phyloP scores from a whole-genome alignment of 202 grass and related monocot species.

The Zizania palustris region DNA sequence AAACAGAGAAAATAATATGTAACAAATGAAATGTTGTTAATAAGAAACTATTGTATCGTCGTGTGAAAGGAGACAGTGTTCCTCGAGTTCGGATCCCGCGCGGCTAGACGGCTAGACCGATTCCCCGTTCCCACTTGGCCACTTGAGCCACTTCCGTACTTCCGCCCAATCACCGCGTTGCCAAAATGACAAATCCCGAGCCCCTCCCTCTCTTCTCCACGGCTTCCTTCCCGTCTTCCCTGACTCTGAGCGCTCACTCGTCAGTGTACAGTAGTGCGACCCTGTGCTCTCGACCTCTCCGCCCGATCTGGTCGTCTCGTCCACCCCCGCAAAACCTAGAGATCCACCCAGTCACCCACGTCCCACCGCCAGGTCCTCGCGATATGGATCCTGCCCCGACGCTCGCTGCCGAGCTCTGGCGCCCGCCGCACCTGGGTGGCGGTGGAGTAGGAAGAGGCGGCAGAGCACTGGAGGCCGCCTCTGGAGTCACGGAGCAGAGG shows the following conservation, averaged over 20 bases:
- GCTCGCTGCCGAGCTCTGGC: conserved; percentile 72
- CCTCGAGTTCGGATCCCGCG: too few relatives aligned
- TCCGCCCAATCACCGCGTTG: conserved; percentile 47
- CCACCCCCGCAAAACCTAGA: conserved; percentile 43
- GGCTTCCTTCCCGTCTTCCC: conserved; percentile 22
- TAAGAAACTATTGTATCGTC: too few relatives aligned
- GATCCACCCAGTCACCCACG: too few relatives aligned
- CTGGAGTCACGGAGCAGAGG: conserved; percentile 74
- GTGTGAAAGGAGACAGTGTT: too few relatives aligned
- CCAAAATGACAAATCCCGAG: conserved; percentile 60
- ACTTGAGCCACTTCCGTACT: background rate
- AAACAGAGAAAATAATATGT: too few relatives aligned
- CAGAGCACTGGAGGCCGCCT: conserved; percentile 54
- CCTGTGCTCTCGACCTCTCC: conserved; percentile 43
- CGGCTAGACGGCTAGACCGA: too few relatives aligned
- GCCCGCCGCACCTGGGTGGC: conserved; percentile 45
- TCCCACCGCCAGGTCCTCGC: background rate
- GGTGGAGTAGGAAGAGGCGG: conserved; percentile 4
- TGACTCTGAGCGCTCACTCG: conserved; percentile 11
- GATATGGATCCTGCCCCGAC: conserved; percentile 48
- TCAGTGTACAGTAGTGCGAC: conserved; percentile 34
- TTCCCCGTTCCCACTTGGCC: too few relatives aligned
- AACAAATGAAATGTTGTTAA: too few relatives aligned
- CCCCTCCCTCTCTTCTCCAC: conserved; percentile 7
- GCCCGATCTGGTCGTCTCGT: conserved; percentile 58